Base-by-base conservation (phyloP, 2,329 filamentous ascomycete genomes). In the Microdochium trichocladiopsis region DNA sequence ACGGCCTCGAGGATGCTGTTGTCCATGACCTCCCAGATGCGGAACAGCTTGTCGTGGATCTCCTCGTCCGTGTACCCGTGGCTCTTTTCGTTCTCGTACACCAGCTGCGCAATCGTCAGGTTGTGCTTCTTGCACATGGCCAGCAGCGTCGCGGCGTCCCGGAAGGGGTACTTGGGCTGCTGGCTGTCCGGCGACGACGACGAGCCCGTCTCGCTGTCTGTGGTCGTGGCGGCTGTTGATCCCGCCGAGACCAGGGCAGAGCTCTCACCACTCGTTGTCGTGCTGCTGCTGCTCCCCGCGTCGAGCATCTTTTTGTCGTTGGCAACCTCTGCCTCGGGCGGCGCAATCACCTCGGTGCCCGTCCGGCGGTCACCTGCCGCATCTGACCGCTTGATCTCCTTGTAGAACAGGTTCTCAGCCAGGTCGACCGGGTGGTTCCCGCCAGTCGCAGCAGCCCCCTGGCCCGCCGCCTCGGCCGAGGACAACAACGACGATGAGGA, bases 21-120 rank as follows among this genome's bases (percentile, higher is more conserved):
- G 51, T 78, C 75, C 75, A 78, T 78, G 49, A 77, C 74, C 28
- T 76, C 66, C 75, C 75, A 78, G 51, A 77, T 77, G 31, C 70
- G 68, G 53, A 72, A 69, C 11, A 77, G 50, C 58, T 75, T 77
- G n/a, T 68, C 60, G 50, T 68, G 67, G 43, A 78, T 76, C 18
- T 77, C 72, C 10, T 76, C 73, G 47, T 78, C 73, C 0, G 71
- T 72, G 52, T 77, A 76, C 9, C 75, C 75, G 4, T 74, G 69
- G 56, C 75, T 75, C 64, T 74, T 77, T 54, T 78, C 75, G 50
- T 78, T 78, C 59, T 78, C 74, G 52, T 76, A 78, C 3, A 78
- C 75, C 25, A 78, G 56, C 56, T 78, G 75, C 1, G 75, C 75
- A 25, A 78, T 78, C 3, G 75, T 78, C 6, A 78, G 62, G 51